Conservation (phyloP, 352 stramenopile species). For the Pythium oligandrum region DNA sequence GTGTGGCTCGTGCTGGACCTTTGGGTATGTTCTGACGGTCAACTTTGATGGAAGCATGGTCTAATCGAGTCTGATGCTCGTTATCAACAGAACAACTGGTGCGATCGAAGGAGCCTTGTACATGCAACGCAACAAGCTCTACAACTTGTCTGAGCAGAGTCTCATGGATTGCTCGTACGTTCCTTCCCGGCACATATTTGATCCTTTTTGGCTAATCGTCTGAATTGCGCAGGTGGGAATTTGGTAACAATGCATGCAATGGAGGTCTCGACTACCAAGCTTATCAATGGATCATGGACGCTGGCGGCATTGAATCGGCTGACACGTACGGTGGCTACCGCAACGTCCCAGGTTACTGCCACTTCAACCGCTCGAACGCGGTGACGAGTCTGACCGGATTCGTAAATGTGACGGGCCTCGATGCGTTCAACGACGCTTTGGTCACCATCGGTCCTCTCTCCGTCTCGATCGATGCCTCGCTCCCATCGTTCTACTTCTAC, state of each 20-base stretch:
- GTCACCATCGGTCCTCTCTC: conserved; percentile 78
- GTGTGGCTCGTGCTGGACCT: conserved; percentile 92
- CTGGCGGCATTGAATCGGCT: conserved; percentile 73
- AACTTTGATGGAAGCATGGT: too few species aligned
- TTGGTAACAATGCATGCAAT: conserved; percentile 88
- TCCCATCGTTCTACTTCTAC: conserved; percentile 89
- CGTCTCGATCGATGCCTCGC: conserved; percentile 83
- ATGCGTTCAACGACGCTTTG: conserved; percentile 79
- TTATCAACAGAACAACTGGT: conserved; percentile 58
- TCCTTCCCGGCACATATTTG: neutral
- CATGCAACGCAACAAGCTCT: conserved; percentile 63
- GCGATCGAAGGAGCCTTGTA: conserved; percentile 76
- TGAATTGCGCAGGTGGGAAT: conserved; percentile 59
- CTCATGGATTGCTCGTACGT: conserved; percentile 88
- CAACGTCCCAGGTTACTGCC: conserved; percentile 85
- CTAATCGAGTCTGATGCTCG: neutral
- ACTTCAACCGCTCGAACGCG: conserved; percentile 75
- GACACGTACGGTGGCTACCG: conserved; percentile 85
- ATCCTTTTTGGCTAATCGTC: neutral
- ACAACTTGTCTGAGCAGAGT: conserved; percentile 86
- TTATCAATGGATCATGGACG: conserved; percentile 85
- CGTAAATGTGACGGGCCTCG: conserved; percentile 72
- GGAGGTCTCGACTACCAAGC: conserved; percentile 88
- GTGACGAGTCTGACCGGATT: conserved; percentile 75
- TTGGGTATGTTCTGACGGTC: conserved; percentile 35